Conservation (phyloP, 768 basidiomycete genomes). For the Grammothele lineata region DNA sequence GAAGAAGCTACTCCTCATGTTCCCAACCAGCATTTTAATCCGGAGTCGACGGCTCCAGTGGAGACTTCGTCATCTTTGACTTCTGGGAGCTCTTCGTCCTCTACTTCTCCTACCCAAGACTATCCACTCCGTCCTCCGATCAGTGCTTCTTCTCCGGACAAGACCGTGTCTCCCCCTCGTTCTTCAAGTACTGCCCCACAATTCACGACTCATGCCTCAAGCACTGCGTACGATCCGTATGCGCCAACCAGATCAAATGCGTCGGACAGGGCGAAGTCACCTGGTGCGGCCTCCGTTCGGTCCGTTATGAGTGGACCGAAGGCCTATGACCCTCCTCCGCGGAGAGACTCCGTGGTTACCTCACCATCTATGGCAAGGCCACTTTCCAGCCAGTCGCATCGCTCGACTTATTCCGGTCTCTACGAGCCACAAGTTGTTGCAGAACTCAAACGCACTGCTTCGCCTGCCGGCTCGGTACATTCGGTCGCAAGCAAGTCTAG, state of each 20-base stretch:
- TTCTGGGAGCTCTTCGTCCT: too few relatives aligned
- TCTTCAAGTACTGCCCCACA: not conserved
- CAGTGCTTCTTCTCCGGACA: constrained; percentile 8
- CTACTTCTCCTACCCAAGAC: too few relatives aligned
- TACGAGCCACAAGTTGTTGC: constrained; percentile 8
- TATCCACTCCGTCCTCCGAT: not conserved
- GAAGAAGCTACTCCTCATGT: not conserved
- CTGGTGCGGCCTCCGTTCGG: constrained; percentile 13
- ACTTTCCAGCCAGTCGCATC: constrained; percentile 9
- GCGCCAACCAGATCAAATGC: constrained; percentile 1
- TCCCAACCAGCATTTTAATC: not conserved
- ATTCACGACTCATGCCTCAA: not conserved
- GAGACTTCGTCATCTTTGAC: too few relatives aligned
- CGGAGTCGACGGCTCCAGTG: too few relatives aligned
- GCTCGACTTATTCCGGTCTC: constrained; percentile 5
- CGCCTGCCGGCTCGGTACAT: constrained; percentile 10
- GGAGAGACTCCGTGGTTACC: not conserved
- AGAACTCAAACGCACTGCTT: constrained; percentile 5
- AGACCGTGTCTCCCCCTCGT: constrained; percentile 7
- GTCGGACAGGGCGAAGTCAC: constrained; percentile 15
- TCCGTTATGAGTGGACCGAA: constrained; percentile 2
- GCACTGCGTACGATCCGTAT: constrained; percentile 3
- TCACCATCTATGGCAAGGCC: constrained; percentile 6
- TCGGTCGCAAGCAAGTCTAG: constrained; percentile 3
- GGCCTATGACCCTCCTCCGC: not conserved